Evolutionary conservation across 2,329 filamentous ascomycete species (phyloP).

Genomic region (Penicillium aurantiogriseum): DNA sequence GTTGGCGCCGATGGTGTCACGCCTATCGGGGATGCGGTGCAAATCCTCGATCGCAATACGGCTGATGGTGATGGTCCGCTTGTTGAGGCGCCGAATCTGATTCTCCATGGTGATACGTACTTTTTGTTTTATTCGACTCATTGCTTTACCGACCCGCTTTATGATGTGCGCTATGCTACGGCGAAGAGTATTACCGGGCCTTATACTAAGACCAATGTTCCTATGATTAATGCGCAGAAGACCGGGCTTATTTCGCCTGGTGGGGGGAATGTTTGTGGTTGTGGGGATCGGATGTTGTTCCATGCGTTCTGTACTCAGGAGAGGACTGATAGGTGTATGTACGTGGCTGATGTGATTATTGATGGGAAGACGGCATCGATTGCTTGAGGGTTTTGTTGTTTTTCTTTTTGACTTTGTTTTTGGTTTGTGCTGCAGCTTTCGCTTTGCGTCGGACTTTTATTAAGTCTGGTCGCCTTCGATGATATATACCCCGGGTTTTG

Average conservation of each 20-base stretch:
- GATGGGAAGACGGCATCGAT: slow-evolving; percentile 17
- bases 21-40: slow-evolving; percentile 51
- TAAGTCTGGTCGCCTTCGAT: not conserved
- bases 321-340: slow-evolving; percentile 29
- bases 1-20: slow-evolving; percentile 51
- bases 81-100: slow-evolving; percentile 60
- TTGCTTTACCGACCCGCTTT: slow-evolving; percentile 55
- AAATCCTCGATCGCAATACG: slow-evolving; percentile 56
- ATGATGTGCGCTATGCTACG: slow-evolving; percentile 62
- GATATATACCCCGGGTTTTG: slow-evolving; percentile 6
- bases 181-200: slow-evolving; percentile 40
- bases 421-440: not conserved
- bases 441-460: not conserved
- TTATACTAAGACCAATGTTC: slow-evolving; percentile 35
- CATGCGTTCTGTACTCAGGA: slow-evolving; percentile 31
- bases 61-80: slow-evolving; percentile 63
- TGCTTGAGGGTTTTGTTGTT: slow-evolving; percentile 4
- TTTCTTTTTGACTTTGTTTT: not conserved
- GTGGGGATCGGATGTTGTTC: slow-evolving; percentile 35
- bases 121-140: slow-evolving; percentile 63
- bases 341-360: slow-evolving; percentile 29
- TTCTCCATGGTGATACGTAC: slow-evolving; percentile 50
- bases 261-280: slow-evolving; percentile 32
- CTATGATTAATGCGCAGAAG: slow-evolving; percentile 37
- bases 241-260: slow-evolving; percentile 33